Conservation (phyloP, 2,329 filamentous ascomycete species). For the Arthrobotrys sphaeroides region DNA sequence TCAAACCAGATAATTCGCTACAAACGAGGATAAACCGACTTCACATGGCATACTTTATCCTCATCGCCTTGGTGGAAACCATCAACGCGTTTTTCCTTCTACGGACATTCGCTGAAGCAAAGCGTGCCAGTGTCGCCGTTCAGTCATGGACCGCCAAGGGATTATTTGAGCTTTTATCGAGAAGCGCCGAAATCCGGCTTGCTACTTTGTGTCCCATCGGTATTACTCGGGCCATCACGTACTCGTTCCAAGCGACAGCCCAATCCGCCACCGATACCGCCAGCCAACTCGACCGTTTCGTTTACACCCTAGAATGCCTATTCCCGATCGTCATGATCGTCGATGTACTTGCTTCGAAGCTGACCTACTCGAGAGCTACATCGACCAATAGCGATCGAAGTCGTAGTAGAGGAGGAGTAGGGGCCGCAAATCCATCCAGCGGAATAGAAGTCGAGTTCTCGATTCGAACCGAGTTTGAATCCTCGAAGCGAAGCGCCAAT, state of each 20-base stretch:
- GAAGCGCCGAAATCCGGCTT: slow-evolving; percentile 62
- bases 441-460: slow-evolving; percentile 43
- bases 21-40: slow-evolving; percentile 61
- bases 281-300: slow-evolving; percentile 62
- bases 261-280: slow-evolving; percentile 61
- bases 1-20: slow-evolving; percentile 55
- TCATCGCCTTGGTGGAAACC: slow-evolving; percentile 63
- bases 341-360: slow-evolving; percentile 60
- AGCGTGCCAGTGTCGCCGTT: slow-evolving; percentile 56
- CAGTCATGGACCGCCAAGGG: slow-evolving; percentile 59
- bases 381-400: slow-evolving; percentile 33
- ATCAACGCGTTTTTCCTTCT: slow-evolving; percentile 62
- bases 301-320: slow-evolving; percentile 63
- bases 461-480: slow-evolving; percentile 25
- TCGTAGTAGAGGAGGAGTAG: slow-evolving; percentile 5
- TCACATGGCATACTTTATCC: slow-evolving; percentile 63
- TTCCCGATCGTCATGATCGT: slow-evolving; percentile 63
- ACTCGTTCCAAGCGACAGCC: slow-evolving; percentile 61
- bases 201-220: slow-evolving; percentile 62
- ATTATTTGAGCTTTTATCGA: slow-evolving; percentile 62
- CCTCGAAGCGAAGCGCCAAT: slow-evolving; percentile 10
- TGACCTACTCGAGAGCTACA: slow-evolving; percentile 30
- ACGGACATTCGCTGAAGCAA: slow-evolving; percentile 59
- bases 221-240: slow-evolving; percentile 62
- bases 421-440: background rate